A percentile compares a stretch with the other conserved stretches of the same genome.
Conservation (phyloP, 176 grass and related monocot species). For the Puccinellia tenuiflora region DNA sequence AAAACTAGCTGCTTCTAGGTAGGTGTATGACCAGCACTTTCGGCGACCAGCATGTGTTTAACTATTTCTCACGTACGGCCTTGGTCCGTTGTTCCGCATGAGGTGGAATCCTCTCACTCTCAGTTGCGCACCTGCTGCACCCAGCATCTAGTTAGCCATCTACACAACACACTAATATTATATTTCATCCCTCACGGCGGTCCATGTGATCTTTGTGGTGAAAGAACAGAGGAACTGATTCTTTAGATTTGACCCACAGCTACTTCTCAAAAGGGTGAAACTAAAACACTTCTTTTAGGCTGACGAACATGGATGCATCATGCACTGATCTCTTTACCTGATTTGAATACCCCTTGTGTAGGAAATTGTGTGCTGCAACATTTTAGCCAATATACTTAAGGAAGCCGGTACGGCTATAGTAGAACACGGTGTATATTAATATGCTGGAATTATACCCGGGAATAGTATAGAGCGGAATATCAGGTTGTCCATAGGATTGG, state of each 20-base stretch:
- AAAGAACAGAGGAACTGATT: constrained; percentile 19
- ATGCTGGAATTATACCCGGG: too few species aligned
- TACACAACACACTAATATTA: background rate
- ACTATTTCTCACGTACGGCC: background rate
- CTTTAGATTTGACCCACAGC: constrained; percentile 30
- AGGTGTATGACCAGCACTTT: constrained; percentile 3
- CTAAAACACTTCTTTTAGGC: constrained; percentile 7
- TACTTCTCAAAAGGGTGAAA: constrained; percentile 4
- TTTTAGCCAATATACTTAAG: too few species aligned
- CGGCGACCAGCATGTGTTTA: constrained; percentile 16
- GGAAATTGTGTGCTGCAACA: too few species aligned
- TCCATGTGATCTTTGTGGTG: constrained; percentile 41
- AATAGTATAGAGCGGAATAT: too few species aligned
- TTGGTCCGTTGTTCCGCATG: background rate
- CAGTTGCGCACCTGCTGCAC: too few species aligned
- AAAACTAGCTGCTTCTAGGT: background rate
- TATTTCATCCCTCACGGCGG: background rate
- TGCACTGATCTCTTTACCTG: constrained; percentile 15
- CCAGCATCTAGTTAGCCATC: background rate
- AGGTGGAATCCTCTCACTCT: background rate
- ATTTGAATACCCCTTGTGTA: constrained; percentile 12
- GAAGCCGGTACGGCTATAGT: too few species aligned
- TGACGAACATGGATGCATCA: constrained; percentile 19
- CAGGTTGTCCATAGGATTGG: too few species aligned
- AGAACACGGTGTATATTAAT: too few species aligned